Percentiles rank a stretch among this genome's conserved stretches.
Evolutionary conservation across 2,329 filamentous ascomycete genomes (phyloP).

Genomic region (Teratosphaeria destructans): DNA sequence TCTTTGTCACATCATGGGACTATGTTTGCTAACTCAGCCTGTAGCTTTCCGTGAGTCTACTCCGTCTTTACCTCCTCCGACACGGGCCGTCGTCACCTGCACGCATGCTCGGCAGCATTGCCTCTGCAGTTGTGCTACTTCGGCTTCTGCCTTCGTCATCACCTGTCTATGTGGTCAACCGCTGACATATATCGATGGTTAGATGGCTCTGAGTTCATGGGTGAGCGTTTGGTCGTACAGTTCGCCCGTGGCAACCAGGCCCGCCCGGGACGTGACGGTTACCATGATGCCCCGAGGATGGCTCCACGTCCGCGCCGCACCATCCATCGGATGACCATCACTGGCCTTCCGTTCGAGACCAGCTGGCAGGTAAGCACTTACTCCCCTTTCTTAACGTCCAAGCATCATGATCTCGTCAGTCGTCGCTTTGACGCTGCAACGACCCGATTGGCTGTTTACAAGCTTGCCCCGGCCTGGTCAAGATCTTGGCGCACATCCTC

Average conservation of each 20-base stretch:
- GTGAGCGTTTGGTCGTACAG: constrained; percentile 92
- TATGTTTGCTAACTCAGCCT: constrained; percentile 9
- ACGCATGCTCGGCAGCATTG: constrained; percentile 3
- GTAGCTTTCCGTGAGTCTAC: constrained; percentile 51
- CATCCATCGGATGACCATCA: constrained; percentile 92
- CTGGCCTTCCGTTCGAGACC: constrained; percentile 93
- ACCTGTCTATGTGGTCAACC: constrained; percentile 14
- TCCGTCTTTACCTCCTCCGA: not conserved
- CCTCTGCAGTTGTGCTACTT: not conserved
- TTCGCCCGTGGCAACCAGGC: constrained; percentile 73
- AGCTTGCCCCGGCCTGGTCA: not conserved
- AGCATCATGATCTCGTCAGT: not conserved
- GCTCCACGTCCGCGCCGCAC: constrained; percentile 82
- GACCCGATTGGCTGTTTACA: not conserved
- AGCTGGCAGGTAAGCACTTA: constrained; percentile 92
- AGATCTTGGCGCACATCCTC: not conserved
- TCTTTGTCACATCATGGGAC: constrained; percentile 2
- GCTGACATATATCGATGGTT: constrained; percentile 24
- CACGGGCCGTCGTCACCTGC: not conserved
- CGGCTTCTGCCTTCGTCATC: not conserved
- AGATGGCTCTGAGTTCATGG: constrained; percentile 98
- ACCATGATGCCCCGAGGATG: constrained; percentile 52
- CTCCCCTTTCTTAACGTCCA: not conserved
- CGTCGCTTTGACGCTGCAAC: not conserved
- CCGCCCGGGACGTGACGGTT: constrained; percentile 53